Conservation (phyloP, 2,329 filamentous ascomycete species). For the Blumeria graminis region DNA sequence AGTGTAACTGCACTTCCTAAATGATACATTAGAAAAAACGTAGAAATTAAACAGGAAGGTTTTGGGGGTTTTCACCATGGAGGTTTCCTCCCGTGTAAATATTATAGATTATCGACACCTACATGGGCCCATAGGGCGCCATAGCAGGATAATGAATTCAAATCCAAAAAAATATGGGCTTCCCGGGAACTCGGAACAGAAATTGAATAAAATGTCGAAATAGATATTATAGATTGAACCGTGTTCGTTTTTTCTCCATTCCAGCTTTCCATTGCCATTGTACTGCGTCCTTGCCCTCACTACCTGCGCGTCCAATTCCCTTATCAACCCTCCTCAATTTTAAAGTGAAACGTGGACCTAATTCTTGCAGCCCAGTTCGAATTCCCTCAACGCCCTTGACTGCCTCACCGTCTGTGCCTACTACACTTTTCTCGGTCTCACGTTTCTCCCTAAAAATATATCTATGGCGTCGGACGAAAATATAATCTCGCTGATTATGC, state of each 20-base stretch:
- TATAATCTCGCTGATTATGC: constrained; percentile 89
- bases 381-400: constrained; percentile 71
- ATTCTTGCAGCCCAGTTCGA: constrained; percentile 67
- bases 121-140: too few species aligned
- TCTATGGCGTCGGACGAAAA: constrained; percentile 73
- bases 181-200: too few species aligned
- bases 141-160: too few species aligned
- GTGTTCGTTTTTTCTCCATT: constrained; percentile 84
- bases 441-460: constrained; percentile 86
- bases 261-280: constrained; percentile 90
- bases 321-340: constrained; percentile 83
- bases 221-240: constrained; percentile 57
- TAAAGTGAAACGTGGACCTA: constrained; percentile 62
- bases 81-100: too few species aligned
- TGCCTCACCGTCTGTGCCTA: constrained; percentile 57
- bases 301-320: constrained; percentile 48
- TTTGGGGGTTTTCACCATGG: too few species aligned
- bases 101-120: too few species aligned
- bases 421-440: constrained; percentile 64
- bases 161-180: too few species aligned
- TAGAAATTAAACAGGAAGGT: too few species aligned
- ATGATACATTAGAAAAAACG: too few species aligned
- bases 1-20: too few species aligned
- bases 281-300: constrained; percentile 22
- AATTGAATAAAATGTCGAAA: neutral